These are phyloP conservation scores for Ceratocystis cacaofunesta DNA, from an alignment of 2,329 filamentous ascomycete species.

Conservation along the genomic window DNA sequence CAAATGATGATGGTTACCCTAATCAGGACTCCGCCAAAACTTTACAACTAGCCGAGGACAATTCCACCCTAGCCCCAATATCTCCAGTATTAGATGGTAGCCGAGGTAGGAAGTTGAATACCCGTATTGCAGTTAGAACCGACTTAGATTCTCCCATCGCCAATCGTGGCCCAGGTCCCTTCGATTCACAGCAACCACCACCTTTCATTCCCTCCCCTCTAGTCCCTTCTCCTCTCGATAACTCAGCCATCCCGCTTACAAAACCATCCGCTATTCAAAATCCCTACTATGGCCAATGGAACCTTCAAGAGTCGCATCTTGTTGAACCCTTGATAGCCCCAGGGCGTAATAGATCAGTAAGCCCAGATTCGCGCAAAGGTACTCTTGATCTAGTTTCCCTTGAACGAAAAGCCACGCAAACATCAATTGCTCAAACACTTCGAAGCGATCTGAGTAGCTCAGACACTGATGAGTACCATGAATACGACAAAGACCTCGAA, in stretches of 20 bases:
- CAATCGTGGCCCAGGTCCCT: neutral
- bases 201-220: neutral
- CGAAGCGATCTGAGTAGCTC: neutral
- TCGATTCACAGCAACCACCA: neutral
- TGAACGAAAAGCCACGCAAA: neutral
- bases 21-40: neutral
- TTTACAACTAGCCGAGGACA: neutral
- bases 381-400: neutral
- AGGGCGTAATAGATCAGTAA: slow-evolving; percentile 8
- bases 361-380: neutral
- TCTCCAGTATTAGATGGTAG: neutral
- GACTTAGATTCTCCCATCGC: slow-evolving; percentile 4
- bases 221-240: neutral
- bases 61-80: neutral
- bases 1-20: neutral
- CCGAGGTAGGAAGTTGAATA: neutral
- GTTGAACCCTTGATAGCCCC: slow-evolving; percentile 7
- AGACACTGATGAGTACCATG: neutral
- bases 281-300: slow-evolving; percentile 5
- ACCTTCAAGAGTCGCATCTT: slow-evolving; percentile 13
- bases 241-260: neutral
- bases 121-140: slow-evolving; percentile 9
- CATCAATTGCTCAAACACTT: neutral
- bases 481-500: neutral
- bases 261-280: neutral